These are phyloP conservation scores for Pontederia crassipes DNA, from an alignment of 176 grass and related monocot genomes.

Conservation along the genomic window DNA sequence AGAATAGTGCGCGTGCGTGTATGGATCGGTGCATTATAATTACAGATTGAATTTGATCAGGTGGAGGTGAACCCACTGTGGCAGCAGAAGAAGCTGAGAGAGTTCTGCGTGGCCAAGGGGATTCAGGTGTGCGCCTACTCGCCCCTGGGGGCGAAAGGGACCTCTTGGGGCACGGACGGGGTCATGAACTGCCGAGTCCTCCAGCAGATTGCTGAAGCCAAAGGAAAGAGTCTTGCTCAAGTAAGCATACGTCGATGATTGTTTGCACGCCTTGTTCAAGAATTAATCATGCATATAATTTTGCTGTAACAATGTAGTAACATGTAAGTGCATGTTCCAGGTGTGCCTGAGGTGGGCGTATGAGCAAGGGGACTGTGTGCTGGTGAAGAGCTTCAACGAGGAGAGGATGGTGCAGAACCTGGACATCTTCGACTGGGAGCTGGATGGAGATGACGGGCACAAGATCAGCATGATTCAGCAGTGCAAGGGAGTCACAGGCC, in stretches of 20 bases:
- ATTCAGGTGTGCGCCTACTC: conserved; percentile 43
- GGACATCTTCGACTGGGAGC: conserved; percentile 9
- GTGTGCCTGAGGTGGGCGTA: conserved; percentile 5
- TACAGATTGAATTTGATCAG: background rate
- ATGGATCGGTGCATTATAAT: background rate
- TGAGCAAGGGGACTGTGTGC: conserved; percentile 4
- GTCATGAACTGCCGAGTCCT: conserved; percentile 35
- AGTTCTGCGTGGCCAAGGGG: conserved; percentile 29
- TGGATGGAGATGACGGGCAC: background rate
- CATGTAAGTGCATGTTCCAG: background rate
- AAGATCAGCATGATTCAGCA: conserved; percentile 4
- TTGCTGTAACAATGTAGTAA: background rate
- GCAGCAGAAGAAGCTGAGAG: conserved; percentile 45
- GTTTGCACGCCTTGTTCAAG: no score
- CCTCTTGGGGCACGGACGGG: conserved; percentile 17
- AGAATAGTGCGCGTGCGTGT: background rate
- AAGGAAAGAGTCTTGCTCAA: conserved; percentile 53
- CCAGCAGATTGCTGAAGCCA: conserved; percentile 36
- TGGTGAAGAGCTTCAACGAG: conserved; percentile 1
- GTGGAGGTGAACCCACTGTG: conserved; percentile 49
- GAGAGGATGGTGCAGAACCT: background rate
- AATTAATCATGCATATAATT: background rate
- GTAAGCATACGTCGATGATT: background rate
- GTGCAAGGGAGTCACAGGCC: background rate
- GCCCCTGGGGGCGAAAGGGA: conserved; percentile 41